Percentiles rank a stretch among this genome's conserved stretches.
Conservation (phyloP, 1,284 basidiomycete genomes). For the Mycosarcoma mackinlayi region DNA sequence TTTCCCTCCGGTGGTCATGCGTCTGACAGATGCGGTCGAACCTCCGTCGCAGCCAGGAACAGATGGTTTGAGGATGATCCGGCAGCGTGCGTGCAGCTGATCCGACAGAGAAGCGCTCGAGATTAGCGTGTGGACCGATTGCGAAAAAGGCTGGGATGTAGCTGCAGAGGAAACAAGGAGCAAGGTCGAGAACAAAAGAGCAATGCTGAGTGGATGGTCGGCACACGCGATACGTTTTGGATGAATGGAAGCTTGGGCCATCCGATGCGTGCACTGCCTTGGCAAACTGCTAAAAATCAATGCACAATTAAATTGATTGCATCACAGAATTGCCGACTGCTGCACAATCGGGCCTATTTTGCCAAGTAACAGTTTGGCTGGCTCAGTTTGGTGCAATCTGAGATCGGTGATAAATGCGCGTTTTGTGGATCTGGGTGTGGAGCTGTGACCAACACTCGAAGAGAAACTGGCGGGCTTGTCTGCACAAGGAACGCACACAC, state of each 20-base stretch:
- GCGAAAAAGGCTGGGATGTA: not conserved
- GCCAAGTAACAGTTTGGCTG: too few species aligned
- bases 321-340: too few species aligned
- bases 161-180: not conserved
- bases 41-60: not conserved
- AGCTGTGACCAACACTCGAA: not conserved
- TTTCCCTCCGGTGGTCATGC: constrained; percentile 18
- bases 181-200: too few species aligned
- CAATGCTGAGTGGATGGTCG: not conserved
- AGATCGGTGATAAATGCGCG: too few species aligned
- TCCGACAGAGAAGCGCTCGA: not conserved
- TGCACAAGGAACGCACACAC: too few species aligned
- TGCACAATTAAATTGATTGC: too few species aligned
- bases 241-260: not conserved
- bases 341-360: too few species aligned
- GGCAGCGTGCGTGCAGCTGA: too few species aligned
- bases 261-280: not conserved
- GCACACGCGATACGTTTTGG: not conserved
- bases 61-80: too few species aligned
- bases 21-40: not conserved
- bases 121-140: too few species aligned
- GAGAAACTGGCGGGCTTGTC: too few species aligned
- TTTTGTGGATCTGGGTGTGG: not conserved
- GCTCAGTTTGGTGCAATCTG: not conserved
- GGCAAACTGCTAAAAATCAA: too few species aligned